Conservation (phyloP, 352 stramenopile species). For the Globisporangium camurandrum region DNA sequence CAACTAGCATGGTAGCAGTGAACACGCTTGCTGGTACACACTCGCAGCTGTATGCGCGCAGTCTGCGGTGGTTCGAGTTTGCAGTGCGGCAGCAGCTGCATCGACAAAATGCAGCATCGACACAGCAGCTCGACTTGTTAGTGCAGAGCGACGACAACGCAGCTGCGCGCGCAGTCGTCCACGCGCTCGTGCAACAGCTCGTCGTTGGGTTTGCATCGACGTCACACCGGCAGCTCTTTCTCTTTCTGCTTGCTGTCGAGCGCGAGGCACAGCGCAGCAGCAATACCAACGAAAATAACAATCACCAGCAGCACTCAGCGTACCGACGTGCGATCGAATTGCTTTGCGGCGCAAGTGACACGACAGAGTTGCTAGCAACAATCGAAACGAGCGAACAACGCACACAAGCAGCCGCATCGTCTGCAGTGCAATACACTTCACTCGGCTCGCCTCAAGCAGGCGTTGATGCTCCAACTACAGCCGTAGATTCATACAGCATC, state of each 20-base stretch:
- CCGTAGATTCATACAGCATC: background rate
- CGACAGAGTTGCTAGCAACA: too few relatives aligned
- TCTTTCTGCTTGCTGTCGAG: constrained; percentile 15
- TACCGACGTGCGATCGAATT: constrained; percentile 5
- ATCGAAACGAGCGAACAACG: too few relatives aligned
- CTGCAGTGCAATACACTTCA: too few relatives aligned
- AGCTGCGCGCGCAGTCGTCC: background rate
- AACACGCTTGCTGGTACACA: constrained; percentile 9
- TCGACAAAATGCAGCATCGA: too few relatives aligned
- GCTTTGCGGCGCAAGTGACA: too few relatives aligned
- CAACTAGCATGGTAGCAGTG: constrained; percentile 15
- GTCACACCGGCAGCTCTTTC: constrained; percentile 23
- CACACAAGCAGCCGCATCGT: too few relatives aligned
- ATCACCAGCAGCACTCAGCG: constrained; percentile 1
- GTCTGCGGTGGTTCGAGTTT: constrained; percentile 21
- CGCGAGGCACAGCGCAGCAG: constrained; percentile 4
- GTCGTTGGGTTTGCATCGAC: constrained; percentile 15
- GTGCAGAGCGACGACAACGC: too few relatives aligned
- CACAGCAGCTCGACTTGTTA: background rate
- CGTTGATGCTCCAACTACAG: background rate
- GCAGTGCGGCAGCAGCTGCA: constrained; percentile 6
- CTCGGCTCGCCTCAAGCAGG: too few relatives aligned
- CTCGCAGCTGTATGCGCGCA: constrained; percentile 23
- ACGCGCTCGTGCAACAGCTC: constrained; percentile 1
- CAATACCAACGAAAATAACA: too few relatives aligned